Percentiles rank a stretch among this genome's conserved stretches.
Evolutionary conservation across 148 eudicot genomes (phyloP).

Genomic region (Arctostaphylos glauca): DNA sequence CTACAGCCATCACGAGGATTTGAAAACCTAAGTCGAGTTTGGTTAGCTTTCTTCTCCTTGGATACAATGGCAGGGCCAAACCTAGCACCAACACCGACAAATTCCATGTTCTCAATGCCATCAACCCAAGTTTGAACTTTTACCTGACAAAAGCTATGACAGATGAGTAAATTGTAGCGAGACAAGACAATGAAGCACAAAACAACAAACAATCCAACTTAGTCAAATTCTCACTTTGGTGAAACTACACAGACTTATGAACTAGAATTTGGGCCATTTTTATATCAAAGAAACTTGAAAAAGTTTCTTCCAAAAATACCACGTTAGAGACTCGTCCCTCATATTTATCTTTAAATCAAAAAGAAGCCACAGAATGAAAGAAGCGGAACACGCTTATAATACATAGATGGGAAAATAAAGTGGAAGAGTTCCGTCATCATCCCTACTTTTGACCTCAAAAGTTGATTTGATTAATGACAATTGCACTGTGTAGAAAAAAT

Average conservation of each 20-base stretch:
- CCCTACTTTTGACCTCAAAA: background rate
- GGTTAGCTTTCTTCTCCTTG: constrained; percentile 76
- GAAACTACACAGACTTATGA: background rate
- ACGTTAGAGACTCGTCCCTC: background rate
- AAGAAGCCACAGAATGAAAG: constrained; percentile 7
- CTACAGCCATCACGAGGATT: constrained; percentile 78
- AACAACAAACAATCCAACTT: constrained; percentile 4
- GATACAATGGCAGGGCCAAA: constrained; percentile 67
- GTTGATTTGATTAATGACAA: background rate
- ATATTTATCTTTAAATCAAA: background rate
- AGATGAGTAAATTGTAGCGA: constrained; percentile 10
- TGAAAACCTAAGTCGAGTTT: constrained; percentile 50
- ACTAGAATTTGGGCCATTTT: background rate
- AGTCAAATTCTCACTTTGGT: background rate
- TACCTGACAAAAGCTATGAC: constrained; percentile 41
- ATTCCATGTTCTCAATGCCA: constrained; percentile 63
- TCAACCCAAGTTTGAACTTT: constrained; percentile 89
- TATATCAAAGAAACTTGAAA: background rate
- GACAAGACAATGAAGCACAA: background rate
- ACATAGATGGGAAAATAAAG: background rate
- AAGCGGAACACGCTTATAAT: background rate
- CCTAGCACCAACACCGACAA: constrained; percentile 89
- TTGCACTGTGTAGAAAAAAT: background rate
- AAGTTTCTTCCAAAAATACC: background rate
- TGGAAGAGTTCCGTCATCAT: background rate